These are phyloP conservation scores for Candida yuanshanica DNA, from an alignment of 805 yeast species.

Conservation along the genomic window DNA sequence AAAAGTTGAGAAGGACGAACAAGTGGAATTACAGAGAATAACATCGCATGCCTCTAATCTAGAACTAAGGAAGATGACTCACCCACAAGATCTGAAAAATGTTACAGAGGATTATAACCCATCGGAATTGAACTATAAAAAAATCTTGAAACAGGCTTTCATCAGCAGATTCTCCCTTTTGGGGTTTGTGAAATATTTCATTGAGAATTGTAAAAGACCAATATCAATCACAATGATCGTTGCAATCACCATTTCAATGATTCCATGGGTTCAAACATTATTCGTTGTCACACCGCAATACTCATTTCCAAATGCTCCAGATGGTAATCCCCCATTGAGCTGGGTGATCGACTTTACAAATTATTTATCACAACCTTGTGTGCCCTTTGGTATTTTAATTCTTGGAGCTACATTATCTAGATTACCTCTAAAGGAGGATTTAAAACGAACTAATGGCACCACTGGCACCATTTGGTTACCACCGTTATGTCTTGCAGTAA, in stretches of 20 bases:
- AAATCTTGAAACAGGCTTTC: conserved; percentile 20
- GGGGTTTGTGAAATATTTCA: conserved; percentile 20
- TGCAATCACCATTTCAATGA: conserved; percentile 66
- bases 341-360: conserved; percentile 76
- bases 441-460: conserved; percentile 34
- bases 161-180: not conserved
- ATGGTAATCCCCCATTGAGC: conserved; percentile 74
- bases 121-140: not conserved
- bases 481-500: conserved; percentile 49
- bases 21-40: conserved; percentile 5
- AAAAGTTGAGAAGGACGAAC: conserved; percentile 3
- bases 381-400: conserved; percentile 79
- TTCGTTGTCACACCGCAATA: conserved; percentile 45
- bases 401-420: conserved; percentile 89
- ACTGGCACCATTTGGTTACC: conserved; percentile 30
- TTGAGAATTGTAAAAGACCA: conserved; percentile 63
- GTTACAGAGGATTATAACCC: not conserved
- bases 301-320: conserved; percentile 73
- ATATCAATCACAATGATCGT: conserved; percentile 63
- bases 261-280: conserved; percentile 81
- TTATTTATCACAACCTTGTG: conserved; percentile 84
- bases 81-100: not conserved
- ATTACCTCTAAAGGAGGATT: conserved; percentile 39
- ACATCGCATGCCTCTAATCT: not conserved
- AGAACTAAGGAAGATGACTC: not conserved